Evolutionary conservation across 1,284 basidiomycete species (phyloP).

Genomic region (Coniferiporia sulphurascens): DNA sequence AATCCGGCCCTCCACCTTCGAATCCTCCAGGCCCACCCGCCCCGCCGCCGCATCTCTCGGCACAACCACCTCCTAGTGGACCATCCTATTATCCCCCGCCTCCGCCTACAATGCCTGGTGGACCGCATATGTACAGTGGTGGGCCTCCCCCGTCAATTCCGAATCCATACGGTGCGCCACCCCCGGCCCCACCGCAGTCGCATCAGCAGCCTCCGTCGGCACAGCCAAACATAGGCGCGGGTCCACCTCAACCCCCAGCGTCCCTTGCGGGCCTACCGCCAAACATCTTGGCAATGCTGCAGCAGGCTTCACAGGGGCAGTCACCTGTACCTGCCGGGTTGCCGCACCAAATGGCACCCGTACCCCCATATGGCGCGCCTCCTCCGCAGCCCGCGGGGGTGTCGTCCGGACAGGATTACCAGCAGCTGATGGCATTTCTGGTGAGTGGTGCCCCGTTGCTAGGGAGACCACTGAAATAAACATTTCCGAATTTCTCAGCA

Average conservation of each 20-base stretch:
- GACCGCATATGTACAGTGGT: conserved; percentile 4
- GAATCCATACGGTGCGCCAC: conserved; percentile 13
- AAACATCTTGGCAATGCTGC: conserved; percentile 48
- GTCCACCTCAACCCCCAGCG: conserved; percentile 8
- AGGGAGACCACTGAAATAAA: neutral
- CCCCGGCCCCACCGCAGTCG: neutral
- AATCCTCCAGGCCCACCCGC: conserved; percentile 33
- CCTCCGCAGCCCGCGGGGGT: conserved; percentile 25
- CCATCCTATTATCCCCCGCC: conserved; percentile 41
- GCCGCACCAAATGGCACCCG: conserved; percentile 36
- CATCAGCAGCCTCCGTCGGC: neutral
- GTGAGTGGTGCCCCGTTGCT: conserved; percentile 31
- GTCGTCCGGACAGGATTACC: conserved; percentile 36
- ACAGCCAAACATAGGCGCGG: neutral
- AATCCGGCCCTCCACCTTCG: conserved; percentile 34
- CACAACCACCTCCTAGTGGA: conserved; percentile 31
- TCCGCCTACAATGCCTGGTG: conserved; percentile 25
- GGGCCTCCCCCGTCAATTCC: conserved; percentile 6
- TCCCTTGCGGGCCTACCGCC: conserved; percentile 45
- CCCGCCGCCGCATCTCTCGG: conserved; percentile 24
- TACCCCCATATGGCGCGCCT: conserved; percentile 16
- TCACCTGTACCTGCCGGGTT: conserved; percentile 27
- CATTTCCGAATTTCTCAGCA: neutral
- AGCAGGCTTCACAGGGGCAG: conserved; percentile 29
- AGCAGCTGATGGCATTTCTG: conserved; percentile 52